Evolutionary conservation across 768 basidiomycete genomes (phyloP), one percentile per base, ranked within the genome.

Genomic region (Lactifluus piperatus): DNA sequence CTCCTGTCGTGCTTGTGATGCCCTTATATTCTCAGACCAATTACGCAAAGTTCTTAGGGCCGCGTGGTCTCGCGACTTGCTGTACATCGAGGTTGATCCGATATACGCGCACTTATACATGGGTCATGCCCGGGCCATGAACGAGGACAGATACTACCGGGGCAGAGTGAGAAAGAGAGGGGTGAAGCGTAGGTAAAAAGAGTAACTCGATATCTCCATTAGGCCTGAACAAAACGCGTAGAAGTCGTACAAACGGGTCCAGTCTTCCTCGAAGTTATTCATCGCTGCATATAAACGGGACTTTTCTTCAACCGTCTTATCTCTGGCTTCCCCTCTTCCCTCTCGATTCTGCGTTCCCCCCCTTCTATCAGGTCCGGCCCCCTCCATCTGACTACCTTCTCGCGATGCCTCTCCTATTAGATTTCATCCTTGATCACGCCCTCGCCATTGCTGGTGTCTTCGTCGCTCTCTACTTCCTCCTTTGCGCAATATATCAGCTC

Each of bases 401-500:
- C n/a, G 62, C 62, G 62, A 63, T 63, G 62, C 62, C 62, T 41
- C 44, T 43, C 51, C 51, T 62, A 41, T 62, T 50, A 14, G 39
- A 59, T 51, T 51, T 65, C 48, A 47, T 60, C 49, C 44, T 50
- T 32, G 51, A 60, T 26, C 62, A 65, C 52, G 34, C 49, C 27
- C 16, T 64, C 49, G 54, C 62, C 49, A 54, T 64, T 32, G 26
- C 53, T 51, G 56, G 45, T 29, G 56, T 20, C 24, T 45, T 65
- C 48, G 34, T 60, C 62, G 54, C 43, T 53, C 57, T 65, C 52
- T 63, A 63, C 64, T 48, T 65, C 50, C 20, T 50, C 44, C 53
- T 64, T 59, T 57, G 62, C 48, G 71, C 69, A 44, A 65, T 73
- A 37, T 73, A 77, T 67, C 71, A 73, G 22, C 71, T 79, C 67